phyloP scores from a whole-genome alignment of 1,284 basidiomycete species.

The Farysia itapuensis region DNA sequence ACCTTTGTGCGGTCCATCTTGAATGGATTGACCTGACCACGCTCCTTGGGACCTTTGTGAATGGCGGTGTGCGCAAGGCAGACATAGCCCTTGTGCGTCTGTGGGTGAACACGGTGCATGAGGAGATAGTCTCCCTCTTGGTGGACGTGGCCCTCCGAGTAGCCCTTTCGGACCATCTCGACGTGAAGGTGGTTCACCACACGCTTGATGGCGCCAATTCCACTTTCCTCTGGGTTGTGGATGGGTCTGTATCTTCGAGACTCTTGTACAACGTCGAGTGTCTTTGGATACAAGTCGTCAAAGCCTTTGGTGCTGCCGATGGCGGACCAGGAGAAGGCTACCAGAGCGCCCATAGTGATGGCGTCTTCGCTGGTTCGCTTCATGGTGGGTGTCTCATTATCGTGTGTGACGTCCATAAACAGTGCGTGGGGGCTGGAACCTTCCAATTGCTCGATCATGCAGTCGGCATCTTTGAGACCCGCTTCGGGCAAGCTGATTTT shows the following conservation, averaged over 20 bases:
- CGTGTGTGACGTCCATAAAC: slow-evolving; percentile 56
- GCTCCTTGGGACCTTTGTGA: slow-evolving; percentile 34
- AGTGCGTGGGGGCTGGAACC: slow-evolving; percentile 53
- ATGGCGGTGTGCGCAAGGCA: slow-evolving; percentile 52
- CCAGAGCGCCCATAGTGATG: slow-evolving; percentile 54
- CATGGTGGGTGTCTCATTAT: slow-evolving; percentile 52
- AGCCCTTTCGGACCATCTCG: slow-evolving; percentile 52
- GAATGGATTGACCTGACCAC: slow-evolving; percentile 45
- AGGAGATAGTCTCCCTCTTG: slow-evolving; percentile 52
- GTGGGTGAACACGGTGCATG: slow-evolving; percentile 51
- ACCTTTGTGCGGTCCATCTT: slow-evolving; percentile 42
- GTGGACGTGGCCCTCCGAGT: slow-evolving; percentile 49
- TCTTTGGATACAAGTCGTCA: slow-evolving; percentile 52
- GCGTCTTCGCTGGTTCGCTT: slow-evolving; percentile 54
- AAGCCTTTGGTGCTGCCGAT: slow-evolving; percentile 54
- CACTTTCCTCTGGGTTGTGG: slow-evolving; percentile 29
- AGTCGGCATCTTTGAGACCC: slow-evolving; percentile 16
- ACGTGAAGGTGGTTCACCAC: slow-evolving; percentile 52
- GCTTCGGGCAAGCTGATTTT: slow-evolving; percentile 65
- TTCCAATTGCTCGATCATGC: slow-evolving; percentile 37
- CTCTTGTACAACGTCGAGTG: slow-evolving; percentile 48
- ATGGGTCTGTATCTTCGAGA: slow-evolving; percentile 39
- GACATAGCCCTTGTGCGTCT: slow-evolving; percentile 50
- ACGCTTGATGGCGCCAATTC: slow-evolving; percentile 44
- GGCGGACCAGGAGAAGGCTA: slow-evolving; percentile 54